A percentile compares a stretch with the other conserved stretches of the same genome.
Evolutionary conservation across 805 yeast species (phyloP).

Genomic region (Candida ipomoeae): DNA sequence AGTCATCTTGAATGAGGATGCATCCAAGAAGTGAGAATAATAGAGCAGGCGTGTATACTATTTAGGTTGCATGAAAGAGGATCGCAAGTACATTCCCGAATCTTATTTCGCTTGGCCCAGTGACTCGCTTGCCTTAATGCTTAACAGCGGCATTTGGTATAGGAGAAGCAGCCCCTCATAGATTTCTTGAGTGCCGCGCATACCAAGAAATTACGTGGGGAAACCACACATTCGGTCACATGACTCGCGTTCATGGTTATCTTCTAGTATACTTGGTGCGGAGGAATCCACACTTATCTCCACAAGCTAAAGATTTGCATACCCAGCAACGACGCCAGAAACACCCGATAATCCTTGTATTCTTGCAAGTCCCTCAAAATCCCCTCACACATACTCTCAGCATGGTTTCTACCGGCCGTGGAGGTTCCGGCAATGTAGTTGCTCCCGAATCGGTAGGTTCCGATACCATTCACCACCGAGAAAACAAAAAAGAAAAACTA

Average conservation of each 20-base stretch:
- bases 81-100: background rate
- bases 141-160: background rate
- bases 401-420: constrained; percentile 33
- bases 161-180: background rate
- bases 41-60: background rate
- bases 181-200: constrained; percentile 1
- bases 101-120: background rate
- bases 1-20: constrained; percentile 7
- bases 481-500: constrained; percentile 24
- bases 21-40: background rate
- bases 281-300: background rate
- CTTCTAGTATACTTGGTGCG: background rate
- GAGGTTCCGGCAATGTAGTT: constrained; percentile 37
- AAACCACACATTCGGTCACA: constrained; percentile 1
- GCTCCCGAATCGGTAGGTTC: constrained; percentile 9
- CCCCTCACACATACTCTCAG: background rate
- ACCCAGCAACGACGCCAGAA: background rate
- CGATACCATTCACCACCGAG: constrained; percentile 5
- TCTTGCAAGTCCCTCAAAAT: background rate
- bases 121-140: background rate
- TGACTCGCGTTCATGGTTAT: constrained; percentile 2
- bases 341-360: background rate
- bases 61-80: background rate
- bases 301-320: background rate
- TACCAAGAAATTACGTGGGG: constrained; percentile 4